These are phyloP conservation scores for Oligophagozyma castellii DNA, from an alignment of 1,139 yeast species.

Conservation along the genomic window DNA sequence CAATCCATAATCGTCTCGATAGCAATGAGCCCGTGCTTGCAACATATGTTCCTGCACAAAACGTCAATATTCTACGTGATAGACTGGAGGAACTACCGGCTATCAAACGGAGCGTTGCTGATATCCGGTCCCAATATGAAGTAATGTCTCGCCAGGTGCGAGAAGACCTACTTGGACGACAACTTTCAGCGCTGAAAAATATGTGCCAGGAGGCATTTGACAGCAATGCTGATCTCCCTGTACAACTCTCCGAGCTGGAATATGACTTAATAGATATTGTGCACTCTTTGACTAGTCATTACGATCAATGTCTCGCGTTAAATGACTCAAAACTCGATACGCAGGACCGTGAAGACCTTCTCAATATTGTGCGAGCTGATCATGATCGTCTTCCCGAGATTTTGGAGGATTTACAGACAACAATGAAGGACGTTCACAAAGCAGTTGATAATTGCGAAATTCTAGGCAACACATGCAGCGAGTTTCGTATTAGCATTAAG, in stretches of 20 bases:
- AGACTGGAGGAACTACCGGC: slow-evolving; percentile 23
- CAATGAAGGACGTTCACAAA: slow-evolving; percentile 19
- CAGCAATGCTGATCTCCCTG: slow-evolving; percentile 8
- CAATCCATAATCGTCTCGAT: too few relatives aligned
- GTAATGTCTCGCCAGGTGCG: slow-evolving; percentile 18
- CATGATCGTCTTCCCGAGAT: slow-evolving; percentile 27
- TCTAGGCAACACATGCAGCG: slow-evolving; percentile 6
- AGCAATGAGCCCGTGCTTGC: too few relatives aligned
- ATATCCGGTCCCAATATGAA: slow-evolving; percentile 15
- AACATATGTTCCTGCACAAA: slow-evolving; percentile 33
- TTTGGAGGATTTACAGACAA: slow-evolving; percentile 23
- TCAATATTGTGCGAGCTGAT: slow-evolving; percentile 30
- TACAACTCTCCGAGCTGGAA: slow-evolving; percentile 33
- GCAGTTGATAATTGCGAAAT: slow-evolving; percentile 22
- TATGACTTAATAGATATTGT: slow-evolving; percentile 57
- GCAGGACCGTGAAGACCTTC: slow-evolving; percentile 24
- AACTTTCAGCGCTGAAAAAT: slow-evolving; percentile 11
- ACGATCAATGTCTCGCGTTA: slow-evolving; percentile 48
- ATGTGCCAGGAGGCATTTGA: slow-evolving; percentile 10
- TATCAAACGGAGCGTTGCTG: slow-evolving; percentile 20
- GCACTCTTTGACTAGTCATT: slow-evolving; percentile 66
- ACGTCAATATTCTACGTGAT: slow-evolving; percentile 23
- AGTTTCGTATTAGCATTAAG: slow-evolving; percentile 14
- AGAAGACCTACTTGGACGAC: slow-evolving; percentile 10
- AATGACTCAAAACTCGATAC: slow-evolving; percentile 15